Percentiles rank a stretch among this genome's conserved stretches.
These are phyloP conservation scores for Corynespora cassiicola DNA, from an alignment of 2,329 filamentous ascomycete species.

Conservation along the genomic window DNA sequence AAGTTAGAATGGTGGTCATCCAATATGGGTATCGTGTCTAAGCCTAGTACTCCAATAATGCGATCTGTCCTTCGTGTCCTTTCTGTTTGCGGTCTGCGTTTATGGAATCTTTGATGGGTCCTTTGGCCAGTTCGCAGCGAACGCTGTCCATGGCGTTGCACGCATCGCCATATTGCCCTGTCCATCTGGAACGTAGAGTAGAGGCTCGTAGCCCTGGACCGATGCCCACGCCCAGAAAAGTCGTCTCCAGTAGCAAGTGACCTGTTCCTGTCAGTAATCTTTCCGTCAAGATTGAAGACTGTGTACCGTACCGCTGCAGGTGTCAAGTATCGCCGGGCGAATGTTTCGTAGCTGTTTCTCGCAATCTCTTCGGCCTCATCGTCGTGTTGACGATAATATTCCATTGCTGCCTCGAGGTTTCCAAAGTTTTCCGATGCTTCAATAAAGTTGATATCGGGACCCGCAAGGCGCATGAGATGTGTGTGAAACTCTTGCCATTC, in stretches of 20 bases:
- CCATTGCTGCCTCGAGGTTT: slow-evolving; percentile 39
- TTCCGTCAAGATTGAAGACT: neutral
- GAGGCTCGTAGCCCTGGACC: slow-evolving; percentile 38
- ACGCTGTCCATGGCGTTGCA: slow-evolving; percentile 41
- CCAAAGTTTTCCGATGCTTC: slow-evolving; percentile 38
- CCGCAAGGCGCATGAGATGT: slow-evolving; percentile 37
- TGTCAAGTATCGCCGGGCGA: slow-evolving; percentile 37
- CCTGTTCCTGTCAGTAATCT: slow-evolving; percentile 11
- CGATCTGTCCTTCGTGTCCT: no score
- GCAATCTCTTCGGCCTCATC: slow-evolving; percentile 36
- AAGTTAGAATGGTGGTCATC: no score
- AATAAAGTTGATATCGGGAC: slow-evolving; percentile 39
- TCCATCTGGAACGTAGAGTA: slow-evolving; percentile 30
- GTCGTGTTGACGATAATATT: slow-evolving; percentile 37
- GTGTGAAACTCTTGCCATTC: slow-evolving; percentile 45
- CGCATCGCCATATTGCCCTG: slow-evolving; percentile 35
- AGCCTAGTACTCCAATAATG: no score
- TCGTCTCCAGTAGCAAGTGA: slow-evolving; percentile 42
- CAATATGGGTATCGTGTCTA: no score
- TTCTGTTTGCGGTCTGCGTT: no score
- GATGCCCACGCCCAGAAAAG: slow-evolving; percentile 37
- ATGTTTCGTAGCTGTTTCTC: slow-evolving; percentile 37
- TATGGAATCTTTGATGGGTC: slow-evolving; percentile 38
- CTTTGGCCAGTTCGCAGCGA: slow-evolving; percentile 41
- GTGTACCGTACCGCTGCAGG: slow-evolving; percentile 34